Evolutionary conservation across 441 rosid genomes (phyloP).

Genomic region (Geranium incanum): DNA sequence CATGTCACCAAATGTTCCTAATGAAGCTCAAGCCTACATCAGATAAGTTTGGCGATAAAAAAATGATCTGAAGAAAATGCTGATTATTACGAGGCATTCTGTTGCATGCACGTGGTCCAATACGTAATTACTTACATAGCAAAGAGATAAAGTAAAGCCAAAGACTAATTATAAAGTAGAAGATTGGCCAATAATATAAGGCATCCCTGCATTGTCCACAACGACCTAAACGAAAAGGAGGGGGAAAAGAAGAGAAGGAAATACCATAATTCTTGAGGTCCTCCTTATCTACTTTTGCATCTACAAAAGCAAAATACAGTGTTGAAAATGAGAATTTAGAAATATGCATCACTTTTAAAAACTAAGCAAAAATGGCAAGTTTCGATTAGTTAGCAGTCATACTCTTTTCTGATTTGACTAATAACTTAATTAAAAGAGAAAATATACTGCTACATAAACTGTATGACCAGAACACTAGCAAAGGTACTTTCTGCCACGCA

Average conservation of each 20-base stretch:
- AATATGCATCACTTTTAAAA: conserved; percentile 4
- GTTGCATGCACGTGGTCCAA: background rate
- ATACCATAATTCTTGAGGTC: conserved; percentile 64
- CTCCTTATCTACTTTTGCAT: conserved; percentile 76
- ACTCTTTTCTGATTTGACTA: background rate
- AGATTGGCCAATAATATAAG: background rate
- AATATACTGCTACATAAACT: background rate
- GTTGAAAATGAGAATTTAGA: conserved; percentile 13
- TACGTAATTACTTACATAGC: background rate
- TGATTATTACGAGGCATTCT: background rate
- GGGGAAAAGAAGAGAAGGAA: conserved; percentile 16
- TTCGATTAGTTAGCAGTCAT: background rate
- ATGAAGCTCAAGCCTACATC: background rate
- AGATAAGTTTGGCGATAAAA: conserved; percentile 8
- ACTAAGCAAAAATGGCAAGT: too few relatives aligned
- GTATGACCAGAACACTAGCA: background rate
- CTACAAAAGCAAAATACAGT: conserved; percentile 35
- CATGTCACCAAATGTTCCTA: background rate
- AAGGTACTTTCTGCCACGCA: background rate
- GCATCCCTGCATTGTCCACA: background rate
- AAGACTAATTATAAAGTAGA: too few relatives aligned
- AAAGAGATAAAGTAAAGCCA: background rate
- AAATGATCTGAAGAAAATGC: conserved; percentile 8
- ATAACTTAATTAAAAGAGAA: background rate
- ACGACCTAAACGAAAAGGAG: background rate